Percentiles rank a stretch among this genome's conserved stretches.
These are phyloP conservation scores for Chlorella sp. DNA, from an alignment of 139 green algal genomes.

Conservation along the genomic window DNA sequence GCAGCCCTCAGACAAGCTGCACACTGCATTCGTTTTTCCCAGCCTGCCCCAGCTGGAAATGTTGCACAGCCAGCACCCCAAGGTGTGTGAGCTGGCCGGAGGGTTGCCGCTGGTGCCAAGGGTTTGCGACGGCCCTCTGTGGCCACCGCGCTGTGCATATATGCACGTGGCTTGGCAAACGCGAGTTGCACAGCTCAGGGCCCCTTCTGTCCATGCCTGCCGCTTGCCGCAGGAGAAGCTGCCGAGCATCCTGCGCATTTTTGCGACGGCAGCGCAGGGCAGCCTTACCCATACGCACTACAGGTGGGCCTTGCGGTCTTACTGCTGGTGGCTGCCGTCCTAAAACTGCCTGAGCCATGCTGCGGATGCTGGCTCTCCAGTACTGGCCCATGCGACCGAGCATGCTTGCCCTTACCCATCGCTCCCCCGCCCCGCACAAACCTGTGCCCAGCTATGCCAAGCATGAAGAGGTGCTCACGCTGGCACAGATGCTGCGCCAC, in stretches of 20 bases:
- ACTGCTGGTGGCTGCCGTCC: not conserved
- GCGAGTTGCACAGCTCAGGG: not conserved
- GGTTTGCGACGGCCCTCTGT: too few species aligned
- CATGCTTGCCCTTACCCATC: too few species aligned
- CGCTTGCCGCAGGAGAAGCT: constrained; percentile 28
- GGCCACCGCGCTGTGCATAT: too few species aligned
- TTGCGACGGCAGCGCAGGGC: constrained; percentile 39
- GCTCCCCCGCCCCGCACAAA: too few species aligned
- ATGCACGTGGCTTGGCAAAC: not conserved
- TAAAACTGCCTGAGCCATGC: not conserved
- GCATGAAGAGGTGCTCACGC: constrained; percentile 9
- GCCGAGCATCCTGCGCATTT: constrained; percentile 36
- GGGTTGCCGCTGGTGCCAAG: too few species aligned
- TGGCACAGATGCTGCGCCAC: constrained; percentile 55
- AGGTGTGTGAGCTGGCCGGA: not conserved
- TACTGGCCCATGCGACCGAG: too few species aligned
- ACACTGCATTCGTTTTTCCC: constrained; percentile 38
- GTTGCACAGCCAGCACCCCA: constrained; percentile 47
- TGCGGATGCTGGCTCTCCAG: too few species aligned
- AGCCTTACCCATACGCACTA: constrained; percentile 6
- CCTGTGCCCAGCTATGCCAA: not conserved
- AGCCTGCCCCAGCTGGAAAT: constrained; percentile 62
- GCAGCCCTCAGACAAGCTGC: not conserved
- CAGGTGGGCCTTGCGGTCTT: not conserved
- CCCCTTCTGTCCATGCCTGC: not conserved